Conservation (phyloP, 2,329 filamentous ascomycete genomes). For the Calonectria pauciramosa region DNA sequence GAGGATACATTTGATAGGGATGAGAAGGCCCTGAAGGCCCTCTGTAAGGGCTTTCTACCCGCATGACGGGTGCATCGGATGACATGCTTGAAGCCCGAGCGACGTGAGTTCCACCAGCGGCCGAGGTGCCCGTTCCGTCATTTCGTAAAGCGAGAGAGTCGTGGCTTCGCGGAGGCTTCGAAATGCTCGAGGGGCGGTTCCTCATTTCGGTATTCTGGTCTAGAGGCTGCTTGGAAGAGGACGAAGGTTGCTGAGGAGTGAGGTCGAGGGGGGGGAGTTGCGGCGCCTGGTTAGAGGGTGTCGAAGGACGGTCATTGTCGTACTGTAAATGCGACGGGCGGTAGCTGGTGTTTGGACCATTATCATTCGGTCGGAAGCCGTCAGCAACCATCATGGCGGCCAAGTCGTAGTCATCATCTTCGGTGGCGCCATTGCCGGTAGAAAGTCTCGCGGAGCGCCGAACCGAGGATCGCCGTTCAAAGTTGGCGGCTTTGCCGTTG, state of each 20-base stretch:
- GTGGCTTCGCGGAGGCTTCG: slow-evolving; percentile 64
- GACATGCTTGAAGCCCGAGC: slow-evolving; percentile 49
- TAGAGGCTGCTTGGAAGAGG: slow-evolving; percentile 34
- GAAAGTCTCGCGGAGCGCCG: slow-evolving; percentile 58
- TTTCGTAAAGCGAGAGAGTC: slow-evolving; percentile 67
- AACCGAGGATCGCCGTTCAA: slow-evolving; percentile 59
- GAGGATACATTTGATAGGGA: slow-evolving; percentile 87
- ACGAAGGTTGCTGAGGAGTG: slow-evolving; percentile 33
- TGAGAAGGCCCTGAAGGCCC: slow-evolving; percentile 83
- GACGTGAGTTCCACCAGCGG: slow-evolving; percentile 30
- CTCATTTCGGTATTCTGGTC: slow-evolving; percentile 40
- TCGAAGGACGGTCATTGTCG: slow-evolving; percentile 22
- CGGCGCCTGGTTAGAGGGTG: slow-evolving; percentile 21
- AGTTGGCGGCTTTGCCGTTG: slow-evolving; percentile 54
- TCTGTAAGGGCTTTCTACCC: slow-evolving; percentile 74
- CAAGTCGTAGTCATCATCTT: slow-evolving; percentile 64
- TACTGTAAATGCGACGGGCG: slow-evolving; percentile 30
- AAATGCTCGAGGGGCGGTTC: slow-evolving; percentile 66
- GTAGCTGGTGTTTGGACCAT: slow-evolving; percentile 25
- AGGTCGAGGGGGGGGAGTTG: slow-evolving; percentile 21
- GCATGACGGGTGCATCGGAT: slow-evolving; percentile 55
- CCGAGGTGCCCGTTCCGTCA: slow-evolving; percentile 57
- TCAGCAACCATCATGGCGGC: slow-evolving; percentile 66
- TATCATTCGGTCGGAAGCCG: slow-evolving; percentile 61
- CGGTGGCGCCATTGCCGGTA: slow-evolving; percentile 41